phyloP scores from a whole-genome alignment of 306 rosid species.

The Canavalia gladiata region DNA sequence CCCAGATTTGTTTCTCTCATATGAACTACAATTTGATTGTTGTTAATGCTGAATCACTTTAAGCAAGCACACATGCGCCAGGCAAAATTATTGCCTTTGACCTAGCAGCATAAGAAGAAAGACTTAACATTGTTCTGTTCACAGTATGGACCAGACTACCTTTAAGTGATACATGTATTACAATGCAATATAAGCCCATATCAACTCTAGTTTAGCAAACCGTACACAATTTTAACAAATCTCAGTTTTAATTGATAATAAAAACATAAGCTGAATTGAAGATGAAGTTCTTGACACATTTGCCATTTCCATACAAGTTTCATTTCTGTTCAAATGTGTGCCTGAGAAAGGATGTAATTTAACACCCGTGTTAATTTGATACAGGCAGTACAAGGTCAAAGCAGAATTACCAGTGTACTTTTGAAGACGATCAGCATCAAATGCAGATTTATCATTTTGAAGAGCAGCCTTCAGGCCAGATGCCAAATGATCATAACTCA shows the following conservation, averaged over 20 bases:
- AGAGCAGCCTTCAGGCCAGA: conserved; percentile 81
- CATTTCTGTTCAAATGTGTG: neutral
- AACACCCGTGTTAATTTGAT: conserved; percentile 6
- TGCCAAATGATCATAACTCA: conserved; percentile 86
- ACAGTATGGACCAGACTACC: neutral
- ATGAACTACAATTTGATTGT: neutral
- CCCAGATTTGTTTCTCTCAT: neutral
- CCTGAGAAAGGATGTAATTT: neutral
- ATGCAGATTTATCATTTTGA: conserved; percentile 79
- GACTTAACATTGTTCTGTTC: conserved; percentile 8
- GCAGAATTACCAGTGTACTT: conserved; percentile 73
- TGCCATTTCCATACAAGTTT: neutral
- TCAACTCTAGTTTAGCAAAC: neutral
- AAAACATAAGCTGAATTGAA: conserved; percentile 21
- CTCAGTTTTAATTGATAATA: conserved; percentile 27
- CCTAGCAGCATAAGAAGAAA: conserved; percentile 22
- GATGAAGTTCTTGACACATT: neutral
- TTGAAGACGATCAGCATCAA: conserved; percentile 91
- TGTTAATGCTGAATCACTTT: conserved; percentile 8
- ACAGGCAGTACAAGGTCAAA: conserved; percentile 35
- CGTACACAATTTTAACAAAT: neutral
- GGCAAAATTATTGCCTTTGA: conserved; percentile 23
- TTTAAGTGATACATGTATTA: conserved; percentile 7
- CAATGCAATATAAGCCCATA: neutral
- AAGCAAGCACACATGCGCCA: conserved; percentile 29